Evolutionary conservation across 2,329 filamentous ascomycete species (phyloP), one percentile per base, ranked within the genome.

Genomic region (Fusarium citri): DNA sequence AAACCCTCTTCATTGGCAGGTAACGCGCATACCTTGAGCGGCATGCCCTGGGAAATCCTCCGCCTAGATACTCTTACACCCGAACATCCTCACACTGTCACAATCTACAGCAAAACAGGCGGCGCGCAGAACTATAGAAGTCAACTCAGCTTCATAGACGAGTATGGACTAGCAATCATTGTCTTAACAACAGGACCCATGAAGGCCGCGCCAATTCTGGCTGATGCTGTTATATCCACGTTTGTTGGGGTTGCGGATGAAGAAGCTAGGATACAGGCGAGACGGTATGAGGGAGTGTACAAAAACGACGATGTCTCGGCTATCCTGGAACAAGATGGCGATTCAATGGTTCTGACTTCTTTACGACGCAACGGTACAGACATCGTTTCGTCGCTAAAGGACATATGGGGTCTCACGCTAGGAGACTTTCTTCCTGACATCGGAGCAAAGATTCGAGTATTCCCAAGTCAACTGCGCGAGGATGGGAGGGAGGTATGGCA

Each of bases 11-110:
- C 78, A 0, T 75, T 77, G 30, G 76, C 76, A 2, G 78, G 78
- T 4, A 76, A 76, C 5, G 65, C 69, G 0, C 67, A 73, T 26
- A 74, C 71, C 15, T 73, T 79, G 23, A 78, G 79, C 5, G 80
- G 80, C 5, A 75, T 77, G 69, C 79, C 80, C 0, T 81, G 80
- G 80, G 80, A 82, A 47, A 80, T 81, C 16, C 72, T 76, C 3
- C 78, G 76, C 2, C 69, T 74, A 0, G 18, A 71, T 1, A 66
- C 74, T 25, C 48, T 81, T 0, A 74, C 74, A 0, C 72, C 75
- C 1, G 34, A 70, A 0, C 68, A 80, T 42, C 73, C 76, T 0
- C 79, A 80, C 23, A 57, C 73, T 1, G 65, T 82, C 6, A 74
- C 79, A 16, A 64, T 81, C 3, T 78, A 77, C 34, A 76, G 72